Evolutionary conservation across 2,329 filamentous ascomycete genomes (phyloP).

Genomic region (Neophaeococcomyces aloes): DNA sequence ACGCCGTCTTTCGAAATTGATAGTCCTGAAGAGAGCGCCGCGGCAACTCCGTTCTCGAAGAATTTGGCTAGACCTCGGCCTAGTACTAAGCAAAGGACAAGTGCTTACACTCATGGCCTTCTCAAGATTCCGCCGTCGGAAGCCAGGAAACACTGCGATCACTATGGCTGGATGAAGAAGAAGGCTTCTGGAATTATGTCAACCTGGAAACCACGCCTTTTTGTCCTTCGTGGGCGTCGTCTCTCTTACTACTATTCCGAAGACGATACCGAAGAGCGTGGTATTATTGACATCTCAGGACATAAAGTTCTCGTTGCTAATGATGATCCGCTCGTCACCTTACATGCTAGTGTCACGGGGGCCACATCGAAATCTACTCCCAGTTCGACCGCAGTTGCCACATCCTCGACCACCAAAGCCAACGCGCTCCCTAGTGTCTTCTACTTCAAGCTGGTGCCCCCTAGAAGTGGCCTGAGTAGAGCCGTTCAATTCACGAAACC

Average conservation of each 20-base stretch:
- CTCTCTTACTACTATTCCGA: constrained; percentile 96
- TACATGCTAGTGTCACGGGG: constrained; percentile 86
- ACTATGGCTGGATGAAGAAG: constrained; percentile 99
- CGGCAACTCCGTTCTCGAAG: constrained; percentile 39
- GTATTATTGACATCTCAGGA: constrained; percentile 93
- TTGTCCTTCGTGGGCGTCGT: constrained; percentile 81
- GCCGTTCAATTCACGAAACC: constrained; percentile 97
- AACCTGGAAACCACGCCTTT: constrained; percentile 95
- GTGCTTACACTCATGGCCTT: constrained; percentile 80
- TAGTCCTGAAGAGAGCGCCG: constrained; percentile 51
- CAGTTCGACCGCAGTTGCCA: constrained; percentile 21
- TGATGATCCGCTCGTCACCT: constrained; percentile 75
- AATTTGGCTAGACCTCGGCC: constrained; percentile 35
- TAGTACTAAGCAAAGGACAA: constrained; percentile 87
- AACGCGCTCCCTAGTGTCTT: constrained; percentile 51
- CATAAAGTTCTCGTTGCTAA: constrained; percentile 93
- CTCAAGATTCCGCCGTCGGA: constrained; percentile 71
- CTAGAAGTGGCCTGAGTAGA: constrained; percentile 72
- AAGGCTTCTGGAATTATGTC: constrained; percentile 92
- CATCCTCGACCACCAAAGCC: not conserved
- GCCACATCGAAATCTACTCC: constrained; percentile 51
- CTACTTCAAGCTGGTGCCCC: constrained; percentile 95
- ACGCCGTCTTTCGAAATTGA: constrained; percentile 69
- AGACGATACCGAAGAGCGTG: constrained; percentile 82
- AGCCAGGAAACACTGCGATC: constrained; percentile 62